phyloP scores from a whole-genome alignment of 2,329 filamentous ascomycete genomes.

The Venturia nashicola region DNA sequence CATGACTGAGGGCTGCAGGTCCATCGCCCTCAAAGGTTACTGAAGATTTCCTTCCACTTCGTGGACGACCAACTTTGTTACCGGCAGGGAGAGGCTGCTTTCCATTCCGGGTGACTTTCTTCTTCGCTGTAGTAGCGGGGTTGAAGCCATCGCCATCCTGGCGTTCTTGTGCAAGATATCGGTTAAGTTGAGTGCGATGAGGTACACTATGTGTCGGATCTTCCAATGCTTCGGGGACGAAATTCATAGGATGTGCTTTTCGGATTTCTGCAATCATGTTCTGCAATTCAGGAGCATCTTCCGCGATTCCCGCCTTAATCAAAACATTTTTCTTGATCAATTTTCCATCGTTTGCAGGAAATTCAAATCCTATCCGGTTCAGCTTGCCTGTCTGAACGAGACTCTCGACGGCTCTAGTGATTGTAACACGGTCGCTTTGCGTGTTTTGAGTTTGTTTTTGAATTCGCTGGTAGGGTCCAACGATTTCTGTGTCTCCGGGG shows the following conservation, averaged over 20 bases:
- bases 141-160: not conserved
- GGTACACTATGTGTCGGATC: not conserved
- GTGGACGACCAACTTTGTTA: not conserved
- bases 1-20: not conserved
- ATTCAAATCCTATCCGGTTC: constrained; percentile 39
- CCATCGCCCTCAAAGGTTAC: not conserved
- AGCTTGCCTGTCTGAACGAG: constrained; percentile 39
- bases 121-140: not conserved
- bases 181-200: not conserved
- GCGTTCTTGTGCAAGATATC: not conserved
- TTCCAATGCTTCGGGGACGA: not conserved
- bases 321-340: constrained; percentile 40
- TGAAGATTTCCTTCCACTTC: not conserved
- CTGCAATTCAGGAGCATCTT: constrained; percentile 30
- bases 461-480: constrained; percentile 38
- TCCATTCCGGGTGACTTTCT: not conserved
- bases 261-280: constrained; percentile 39
- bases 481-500: constrained; percentile 42
- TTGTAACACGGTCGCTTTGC: constrained; percentile 35
- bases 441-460: constrained; percentile 36
- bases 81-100: not conserved
- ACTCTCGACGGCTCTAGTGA: constrained; percentile 37
- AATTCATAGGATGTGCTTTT: constrained; percentile 18
- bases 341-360: constrained; percentile 33
- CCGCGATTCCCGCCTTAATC: constrained; percentile 30